These are phyloP conservation scores for Ceraceosorus guamensis DNA, from an alignment of 1,284 basidiomycete species.

Conservation along the genomic window DNA sequence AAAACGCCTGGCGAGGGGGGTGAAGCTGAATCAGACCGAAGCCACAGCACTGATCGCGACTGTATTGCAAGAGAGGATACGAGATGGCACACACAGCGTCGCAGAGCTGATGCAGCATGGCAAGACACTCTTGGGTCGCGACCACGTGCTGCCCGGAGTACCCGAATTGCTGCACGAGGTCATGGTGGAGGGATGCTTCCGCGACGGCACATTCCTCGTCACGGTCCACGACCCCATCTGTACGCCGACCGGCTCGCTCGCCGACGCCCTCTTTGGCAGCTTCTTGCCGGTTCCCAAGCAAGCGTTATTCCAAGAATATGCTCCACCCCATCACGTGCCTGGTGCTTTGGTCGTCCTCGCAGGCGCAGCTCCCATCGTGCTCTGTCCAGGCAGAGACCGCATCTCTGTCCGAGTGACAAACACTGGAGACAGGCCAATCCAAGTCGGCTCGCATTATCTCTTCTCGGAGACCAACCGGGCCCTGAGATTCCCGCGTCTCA, in stretches of 20 bases:
- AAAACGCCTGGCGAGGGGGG: conserved; percentile 82
- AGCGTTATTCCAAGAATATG: conserved; percentile 46
- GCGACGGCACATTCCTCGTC: conserved; percentile 43
- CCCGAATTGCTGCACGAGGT: conserved; percentile 47
- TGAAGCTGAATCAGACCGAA: conserved; percentile 78
- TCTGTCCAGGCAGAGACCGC: conserved; percentile 68
- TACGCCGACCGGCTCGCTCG: conserved; percentile 62
- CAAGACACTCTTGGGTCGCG: conserved; percentile 75
- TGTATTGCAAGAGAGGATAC: conserved; percentile 84
- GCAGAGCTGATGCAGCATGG: conserved; percentile 68
- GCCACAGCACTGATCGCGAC: conserved; percentile 77
- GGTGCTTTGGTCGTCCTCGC: conserved; percentile 27
- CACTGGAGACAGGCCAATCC: conserved; percentile 86
- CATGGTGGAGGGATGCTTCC: conserved; percentile 46
- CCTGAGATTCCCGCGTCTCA: conserved; percentile 72
- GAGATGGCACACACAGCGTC: conserved; percentile 86
- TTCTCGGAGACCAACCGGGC: conserved; percentile 82
- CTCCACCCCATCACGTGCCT: conserved; percentile 15
- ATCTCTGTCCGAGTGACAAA: conserved; percentile 75
- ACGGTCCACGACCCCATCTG: conserved; percentile 75
- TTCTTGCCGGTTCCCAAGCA: conserved; percentile 74
- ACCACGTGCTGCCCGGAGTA: conserved; percentile 75
- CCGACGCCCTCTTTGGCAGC: conserved; percentile 79
- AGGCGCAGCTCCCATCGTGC: conserved; percentile 55
- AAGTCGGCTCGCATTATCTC: conserved; percentile 62